Evolutionary conservation across 371 early-diverging fungal species (phyloP).

Genomic region (Mortierella sp.): DNA sequence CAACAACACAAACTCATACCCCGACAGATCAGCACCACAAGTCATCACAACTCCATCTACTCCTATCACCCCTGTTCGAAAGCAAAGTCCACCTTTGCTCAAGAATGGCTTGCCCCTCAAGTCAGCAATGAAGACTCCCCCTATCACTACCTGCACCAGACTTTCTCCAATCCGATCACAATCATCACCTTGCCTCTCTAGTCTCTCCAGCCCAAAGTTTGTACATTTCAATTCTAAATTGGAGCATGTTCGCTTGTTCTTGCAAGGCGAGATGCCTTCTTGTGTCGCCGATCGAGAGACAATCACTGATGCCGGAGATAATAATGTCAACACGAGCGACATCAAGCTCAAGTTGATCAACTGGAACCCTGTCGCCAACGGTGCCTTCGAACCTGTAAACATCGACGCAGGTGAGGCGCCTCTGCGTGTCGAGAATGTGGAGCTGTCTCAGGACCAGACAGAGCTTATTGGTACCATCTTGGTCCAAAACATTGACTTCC

Average conservation of each 20-base stretch:
- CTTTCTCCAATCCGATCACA: slow-evolving; percentile 22
- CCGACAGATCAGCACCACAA: not conserved
- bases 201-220: slow-evolving; percentile 60
- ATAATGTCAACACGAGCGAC: slow-evolving; percentile 55
- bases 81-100: slow-evolving; percentile 17
- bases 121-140: slow-evolving; percentile 34
- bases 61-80: slow-evolving; percentile 14
- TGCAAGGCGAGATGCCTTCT: slow-evolving; percentile 69
- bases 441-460: slow-evolving; percentile 54
- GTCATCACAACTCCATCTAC: slow-evolving; percentile 3
- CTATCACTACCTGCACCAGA: slow-evolving; percentile 2
- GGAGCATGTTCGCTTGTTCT: slow-evolving; percentile 71
- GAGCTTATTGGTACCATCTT: slow-evolving; percentile 67
- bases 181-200: slow-evolving; percentile 7
- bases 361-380: slow-evolving; percentile 41
- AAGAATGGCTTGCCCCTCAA: slow-evolving; percentile 47
- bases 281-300: slow-evolving; percentile 65
- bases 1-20: not conserved
- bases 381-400: slow-evolving; percentile 47
- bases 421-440: slow-evolving; percentile 42
- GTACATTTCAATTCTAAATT: slow-evolving; percentile 73
- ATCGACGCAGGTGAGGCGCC: slow-evolving; percentile 54
- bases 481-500: slow-evolving; percentile 87
- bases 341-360: slow-evolving; percentile 57
- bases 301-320: slow-evolving; percentile 56